A percentile compares a stretch with the other conserved stretches of the same genome.
These are phyloP conservation scores for Mycena epipterygia DNA, from an alignment of 768 basidiomycete genomes.

Conservation along the genomic window DNA sequence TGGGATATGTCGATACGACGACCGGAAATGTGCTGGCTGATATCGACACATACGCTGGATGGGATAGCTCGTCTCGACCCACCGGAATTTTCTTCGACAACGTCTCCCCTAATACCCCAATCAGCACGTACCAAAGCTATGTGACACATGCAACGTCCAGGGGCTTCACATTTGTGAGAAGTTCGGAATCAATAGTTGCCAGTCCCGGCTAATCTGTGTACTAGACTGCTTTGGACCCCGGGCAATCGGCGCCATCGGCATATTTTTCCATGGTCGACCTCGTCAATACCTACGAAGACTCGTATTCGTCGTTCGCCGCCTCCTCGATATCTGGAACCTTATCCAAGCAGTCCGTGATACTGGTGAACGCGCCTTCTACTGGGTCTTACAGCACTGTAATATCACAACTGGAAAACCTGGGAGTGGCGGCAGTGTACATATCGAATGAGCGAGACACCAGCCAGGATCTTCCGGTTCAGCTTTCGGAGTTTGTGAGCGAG, in stretches of 20 bases:
- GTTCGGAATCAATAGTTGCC: background rate
- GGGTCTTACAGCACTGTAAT: slow-evolving; percentile 27
- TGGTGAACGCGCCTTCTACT: slow-evolving; percentile 16
- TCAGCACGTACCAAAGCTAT: slow-evolving; percentile 18
- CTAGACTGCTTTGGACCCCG: slow-evolving; percentile 23
- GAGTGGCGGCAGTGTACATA: slow-evolving; percentile 24
- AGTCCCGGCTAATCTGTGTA: background rate
- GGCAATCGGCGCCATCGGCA: background rate
- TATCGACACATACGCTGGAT: slow-evolving; percentile 30
- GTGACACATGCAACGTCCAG: slow-evolving; percentile 16
- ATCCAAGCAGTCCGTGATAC: slow-evolving; percentile 31
- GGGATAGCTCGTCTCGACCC: slow-evolving; percentile 17
- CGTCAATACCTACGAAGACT: slow-evolving; percentile 30
- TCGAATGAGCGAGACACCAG: background rate
- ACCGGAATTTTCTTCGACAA: slow-evolving; percentile 25
- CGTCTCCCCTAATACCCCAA: background rate
- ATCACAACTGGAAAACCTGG: slow-evolving; percentile 11
- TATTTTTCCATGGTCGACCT: slow-evolving; percentile 28
- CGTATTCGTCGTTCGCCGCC: slow-evolving; percentile 22
- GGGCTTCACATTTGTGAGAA: slow-evolving; percentile 29
- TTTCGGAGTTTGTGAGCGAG: slow-evolving; percentile 16
- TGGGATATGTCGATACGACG: slow-evolving; percentile 18
- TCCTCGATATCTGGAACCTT: slow-evolving; percentile 17
- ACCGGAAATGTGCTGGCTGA: background rate
- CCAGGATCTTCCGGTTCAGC: slow-evolving; percentile 10